Base-by-base conservation (phyloP, 2,329 filamentous ascomycete genomes). In the Myriosclerotinia scirpicola region DNA sequence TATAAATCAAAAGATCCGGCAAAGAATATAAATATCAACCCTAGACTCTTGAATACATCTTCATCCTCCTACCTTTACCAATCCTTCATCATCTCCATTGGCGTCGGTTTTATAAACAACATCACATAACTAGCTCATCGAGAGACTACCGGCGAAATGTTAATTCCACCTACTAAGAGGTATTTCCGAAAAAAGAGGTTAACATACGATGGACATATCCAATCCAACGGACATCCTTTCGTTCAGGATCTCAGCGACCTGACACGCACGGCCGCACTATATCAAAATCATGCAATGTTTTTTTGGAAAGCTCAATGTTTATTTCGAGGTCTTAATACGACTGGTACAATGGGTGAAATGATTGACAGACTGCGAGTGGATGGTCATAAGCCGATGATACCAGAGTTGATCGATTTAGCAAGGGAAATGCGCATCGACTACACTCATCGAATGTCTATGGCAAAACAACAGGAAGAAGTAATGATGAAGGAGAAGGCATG, bases 261-360 rank as follows among this genome's bases (percentile, higher is more conserved):
- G 0, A 20, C 9, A 17, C n/a, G 17, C 42, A 44, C 5, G 14
- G 17, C 42, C 14, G 14, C 42, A 5, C 44, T 20, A 46, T 46
- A 20, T 17, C 42, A 36, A 30, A 56, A 3, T 6, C 54, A 8
- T 2, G 5, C 54, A 11, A 12, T 8, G 14, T 30, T 38, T 7
- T 56, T 56, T 11, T 56, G 54, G 54, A 56, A 55, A 22, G 54
- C 54, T 17, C 54, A 55, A n/a, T 55, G n/a, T 17, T 26, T 55
- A 0, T 55, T 42, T 8, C 36, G 54, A 17, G 54, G 54, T 6
- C 54, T 55, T 26, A 22, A 7, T 22, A 40, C 36, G 7, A 26
- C n/a, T 36, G 54, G 54, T 2, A 26, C 2, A 22, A 9, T 26
- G 12, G 14, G 40, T n/a, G 36, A 42, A 15, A 15, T 17, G 11